These are phyloP conservation scores for Candida smagusa DNA, from an alignment of 1,139 yeast species.

Conservation along the genomic window DNA sequence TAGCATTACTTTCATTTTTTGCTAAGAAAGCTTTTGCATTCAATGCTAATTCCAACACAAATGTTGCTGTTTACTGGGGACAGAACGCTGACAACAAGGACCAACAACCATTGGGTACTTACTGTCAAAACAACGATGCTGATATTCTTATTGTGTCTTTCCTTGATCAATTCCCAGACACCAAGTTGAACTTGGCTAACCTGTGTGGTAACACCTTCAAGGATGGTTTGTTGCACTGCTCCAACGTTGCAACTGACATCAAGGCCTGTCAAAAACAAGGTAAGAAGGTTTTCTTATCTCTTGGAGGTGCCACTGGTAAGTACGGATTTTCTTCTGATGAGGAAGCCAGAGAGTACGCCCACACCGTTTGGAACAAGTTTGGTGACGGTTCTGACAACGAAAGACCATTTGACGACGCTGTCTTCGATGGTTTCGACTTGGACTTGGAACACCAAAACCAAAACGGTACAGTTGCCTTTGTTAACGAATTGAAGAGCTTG, in stretches of 20 bases:
- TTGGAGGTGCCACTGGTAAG: slow-evolving; percentile 19
- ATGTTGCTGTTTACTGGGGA: slow-evolving; percentile 20
- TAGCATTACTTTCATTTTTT: slow-evolving; percentile 3
- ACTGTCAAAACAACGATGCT: slow-evolving; percentile 13
- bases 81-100: slow-evolving; percentile 14
- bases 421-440: slow-evolving; percentile 21
- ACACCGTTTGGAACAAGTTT: slow-evolving; percentile 16
- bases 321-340: slow-evolving; percentile 13
- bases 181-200: slow-evolving; percentile 14
- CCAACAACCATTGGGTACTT: slow-evolving; percentile 12
- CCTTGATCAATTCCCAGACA: slow-evolving; percentile 13
- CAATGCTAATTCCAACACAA: slow-evolving; percentile 1
- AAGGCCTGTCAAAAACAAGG: slow-evolving; percentile 16
- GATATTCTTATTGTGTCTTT: slow-evolving; percentile 17
- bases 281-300: slow-evolving; percentile 16
- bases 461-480: slow-evolving; percentile 15
- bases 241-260: slow-evolving; percentile 16
- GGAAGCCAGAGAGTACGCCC: slow-evolving; percentile 14
- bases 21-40: slow-evolving; percentile 4
- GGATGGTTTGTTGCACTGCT: slow-evolving; percentile 16
- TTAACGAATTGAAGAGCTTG: slow-evolving; percentile 10
- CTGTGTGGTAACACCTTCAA: slow-evolving; percentile 12
- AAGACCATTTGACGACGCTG: slow-evolving; percentile 19
- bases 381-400: slow-evolving; percentile 14
- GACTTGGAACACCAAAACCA: slow-evolving; percentile 16